Evolutionary conservation across 2,329 filamentous ascomycete species (phyloP).

Genomic region (Aspergillus nomiae): DNA sequence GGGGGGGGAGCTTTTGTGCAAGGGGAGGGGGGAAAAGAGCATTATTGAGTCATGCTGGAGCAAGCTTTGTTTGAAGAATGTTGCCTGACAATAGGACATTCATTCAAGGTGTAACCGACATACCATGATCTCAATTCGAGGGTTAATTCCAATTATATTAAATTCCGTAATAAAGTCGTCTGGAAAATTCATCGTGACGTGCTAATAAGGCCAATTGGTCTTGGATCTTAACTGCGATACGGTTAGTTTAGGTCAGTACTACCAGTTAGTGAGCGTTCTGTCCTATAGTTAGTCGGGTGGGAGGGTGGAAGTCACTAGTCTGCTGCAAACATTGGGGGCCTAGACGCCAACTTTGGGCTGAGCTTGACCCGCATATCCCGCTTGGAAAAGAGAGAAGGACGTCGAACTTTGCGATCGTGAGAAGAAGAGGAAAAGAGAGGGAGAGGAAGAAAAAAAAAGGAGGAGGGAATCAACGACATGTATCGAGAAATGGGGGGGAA

Average conservation of each 20-base stretch:
- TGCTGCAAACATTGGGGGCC: constrained; percentile 11
- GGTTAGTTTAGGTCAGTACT: constrained; percentile 2
- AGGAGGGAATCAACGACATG: too few species aligned
- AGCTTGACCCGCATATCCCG: constrained; percentile 13
- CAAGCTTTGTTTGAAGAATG: background rate
- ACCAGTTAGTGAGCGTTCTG: constrained; percentile 3
- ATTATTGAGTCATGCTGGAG: background rate
- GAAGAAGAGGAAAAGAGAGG: background rate
- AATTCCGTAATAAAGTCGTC: background rate
- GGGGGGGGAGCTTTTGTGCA: background rate
- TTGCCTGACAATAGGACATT: constrained; percentile 1
- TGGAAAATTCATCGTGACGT: constrained; percentile 5
- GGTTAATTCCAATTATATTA: background rate
- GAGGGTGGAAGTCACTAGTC: background rate
- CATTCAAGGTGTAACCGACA: background rate
- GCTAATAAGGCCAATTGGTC: constrained; percentile 3
- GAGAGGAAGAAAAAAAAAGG: background rate
- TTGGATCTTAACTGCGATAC: constrained; percentile 4
- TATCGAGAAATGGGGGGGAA: background rate
- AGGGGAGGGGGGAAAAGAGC: background rate
- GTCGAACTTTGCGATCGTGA: background rate
- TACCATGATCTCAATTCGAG: background rate
- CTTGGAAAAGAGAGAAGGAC: background rate
- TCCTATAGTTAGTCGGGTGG: background rate
- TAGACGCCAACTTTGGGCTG: constrained; percentile 7